Percentiles rank a stretch among this genome's conserved stretches.
phyloP scores from a whole-genome alignment of 352 stramenopile genomes.

The Phytophthora fragariaefolia region DNA sequence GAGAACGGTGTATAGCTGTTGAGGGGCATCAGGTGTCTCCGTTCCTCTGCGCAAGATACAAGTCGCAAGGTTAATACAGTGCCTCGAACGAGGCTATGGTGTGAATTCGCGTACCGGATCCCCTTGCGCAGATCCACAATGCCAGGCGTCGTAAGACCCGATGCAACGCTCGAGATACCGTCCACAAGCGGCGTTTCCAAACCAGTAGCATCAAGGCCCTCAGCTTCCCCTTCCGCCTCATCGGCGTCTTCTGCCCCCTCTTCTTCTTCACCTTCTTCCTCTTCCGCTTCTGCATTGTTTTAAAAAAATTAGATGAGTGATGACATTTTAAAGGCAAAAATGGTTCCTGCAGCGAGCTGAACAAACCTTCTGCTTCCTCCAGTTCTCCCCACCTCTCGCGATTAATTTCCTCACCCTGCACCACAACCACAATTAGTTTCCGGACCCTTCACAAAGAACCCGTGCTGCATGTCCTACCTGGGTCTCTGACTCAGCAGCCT shows the following conservation, averaged over 20 bases:
- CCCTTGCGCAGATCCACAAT: slow-evolving; percentile 83
- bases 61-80: no score
- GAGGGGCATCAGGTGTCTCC: slow-evolving; percentile 62
- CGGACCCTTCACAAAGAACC: not conserved
- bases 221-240: slow-evolving; percentile 36
- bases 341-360: slow-evolving; percentile 6
- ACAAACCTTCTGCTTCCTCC: slow-evolving; percentile 63
- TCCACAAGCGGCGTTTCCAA: slow-evolving; percentile 65
- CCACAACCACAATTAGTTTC: slow-evolving; percentile 8
- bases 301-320: slow-evolving; percentile 6
- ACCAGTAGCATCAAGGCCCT: slow-evolving; percentile 59
- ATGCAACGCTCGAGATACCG: slow-evolving; percentile 73
- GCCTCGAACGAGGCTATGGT: no score
- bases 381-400: slow-evolving; percentile 78
- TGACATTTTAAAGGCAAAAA: not conserved
- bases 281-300: slow-evolving; percentile 43
- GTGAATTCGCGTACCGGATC: slow-evolving; percentile 49
- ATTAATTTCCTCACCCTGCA: slow-evolving; percentile 56
- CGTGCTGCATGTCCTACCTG: slow-evolving; percentile 23
- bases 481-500: slow-evolving; percentile 43
- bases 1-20: slow-evolving; percentile 83
- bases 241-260: slow-evolving; percentile 44
- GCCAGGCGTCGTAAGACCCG: slow-evolving; percentile 71
- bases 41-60: slow-evolving; percentile 50
- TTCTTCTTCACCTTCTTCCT: slow-evolving; percentile 56